A percentile compares a stretch with the other conserved stretches of the same genome.
Conservation (phyloP, 306 rosid species). For the Crotalaria pallida region DNA sequence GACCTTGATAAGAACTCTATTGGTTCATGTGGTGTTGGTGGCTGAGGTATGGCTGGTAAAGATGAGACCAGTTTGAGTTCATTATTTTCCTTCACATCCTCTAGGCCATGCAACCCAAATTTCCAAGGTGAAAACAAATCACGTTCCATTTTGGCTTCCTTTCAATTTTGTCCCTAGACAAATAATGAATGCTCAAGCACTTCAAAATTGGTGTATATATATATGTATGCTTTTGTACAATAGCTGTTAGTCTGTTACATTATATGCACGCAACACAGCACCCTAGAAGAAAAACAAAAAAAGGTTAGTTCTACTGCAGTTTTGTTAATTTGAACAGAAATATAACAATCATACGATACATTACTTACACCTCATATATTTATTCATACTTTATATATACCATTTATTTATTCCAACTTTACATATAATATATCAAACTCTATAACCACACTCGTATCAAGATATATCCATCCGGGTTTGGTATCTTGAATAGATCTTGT, state of each 20-base stretch:
- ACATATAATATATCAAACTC: too few species aligned
- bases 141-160: slow-evolving; percentile 44
- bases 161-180: background rate
- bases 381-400: too few species aligned
- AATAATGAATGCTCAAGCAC: slow-evolving; percentile 13
- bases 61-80: slow-evolving; percentile 42
- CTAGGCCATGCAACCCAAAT: slow-evolving; percentile 38
- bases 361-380: too few species aligned
- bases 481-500: too few species aligned
- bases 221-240: background rate
- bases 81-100: slow-evolving; percentile 48
- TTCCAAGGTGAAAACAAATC: slow-evolving; percentile 39
- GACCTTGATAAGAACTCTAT: slow-evolving; percentile 86
- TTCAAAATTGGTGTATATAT: background rate
- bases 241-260: slow-evolving; percentile 31
- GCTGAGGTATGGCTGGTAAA: slow-evolving; percentile 72
- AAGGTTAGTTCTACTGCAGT: background rate
- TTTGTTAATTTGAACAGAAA: too few species aligned
- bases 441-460: too few species aligned
- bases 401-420: too few species aligned
- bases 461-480: too few species aligned
- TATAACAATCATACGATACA: too few species aligned
- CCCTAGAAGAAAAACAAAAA: slow-evolving; percentile 9
- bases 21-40: slow-evolving; percentile 82
- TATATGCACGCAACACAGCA: background rate